A percentile compares a stretch with the other conserved stretches of the same genome.
phyloP scores from a whole-genome alignment of 345 rosid genomes.

The Moricandia arvensis region DNA sequence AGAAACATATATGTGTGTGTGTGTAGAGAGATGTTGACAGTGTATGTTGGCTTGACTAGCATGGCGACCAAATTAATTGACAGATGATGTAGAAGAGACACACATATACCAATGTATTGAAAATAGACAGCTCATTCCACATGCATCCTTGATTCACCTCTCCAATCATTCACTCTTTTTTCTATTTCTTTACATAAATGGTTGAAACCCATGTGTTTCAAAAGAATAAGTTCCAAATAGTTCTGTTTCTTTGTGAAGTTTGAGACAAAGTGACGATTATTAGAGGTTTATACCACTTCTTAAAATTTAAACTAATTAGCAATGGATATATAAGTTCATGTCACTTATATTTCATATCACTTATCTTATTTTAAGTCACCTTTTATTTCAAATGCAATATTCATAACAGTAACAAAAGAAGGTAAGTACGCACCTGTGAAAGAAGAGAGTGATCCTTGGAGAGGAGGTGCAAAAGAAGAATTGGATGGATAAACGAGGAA shows the following conservation, averaged over 20 bases:
- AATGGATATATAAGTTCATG: not conserved
- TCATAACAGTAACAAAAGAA: not conserved
- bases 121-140: constrained; percentile 71
- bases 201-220: too few relatives aligned
- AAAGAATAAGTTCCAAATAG: too few relatives aligned
- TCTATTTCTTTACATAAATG: constrained; percentile 22
- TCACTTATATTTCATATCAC: not conserved
- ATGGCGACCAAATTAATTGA: constrained; percentile 34
- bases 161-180: constrained; percentile 38
- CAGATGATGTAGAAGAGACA: constrained; percentile 33
- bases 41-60: constrained; percentile 36
- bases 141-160: constrained; percentile 40
- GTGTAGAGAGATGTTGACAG: constrained; percentile 22
- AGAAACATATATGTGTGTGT: not conserved
- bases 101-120: constrained; percentile 32
- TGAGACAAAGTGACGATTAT: not conserved
- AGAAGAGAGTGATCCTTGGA: constrained; percentile 33
- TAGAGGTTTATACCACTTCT: not conserved
- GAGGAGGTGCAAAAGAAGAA: constrained; percentile 31
- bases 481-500: constrained; percentile 36
- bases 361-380: not conserved
- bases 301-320: not conserved
- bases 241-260: not conserved
- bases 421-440: constrained; percentile 45
- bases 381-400: not conserved